These are phyloP conservation scores for Chaetomiaceae sp. DNA, from an alignment of 2,329 filamentous ascomycete species.

Conservation along the genomic window DNA sequence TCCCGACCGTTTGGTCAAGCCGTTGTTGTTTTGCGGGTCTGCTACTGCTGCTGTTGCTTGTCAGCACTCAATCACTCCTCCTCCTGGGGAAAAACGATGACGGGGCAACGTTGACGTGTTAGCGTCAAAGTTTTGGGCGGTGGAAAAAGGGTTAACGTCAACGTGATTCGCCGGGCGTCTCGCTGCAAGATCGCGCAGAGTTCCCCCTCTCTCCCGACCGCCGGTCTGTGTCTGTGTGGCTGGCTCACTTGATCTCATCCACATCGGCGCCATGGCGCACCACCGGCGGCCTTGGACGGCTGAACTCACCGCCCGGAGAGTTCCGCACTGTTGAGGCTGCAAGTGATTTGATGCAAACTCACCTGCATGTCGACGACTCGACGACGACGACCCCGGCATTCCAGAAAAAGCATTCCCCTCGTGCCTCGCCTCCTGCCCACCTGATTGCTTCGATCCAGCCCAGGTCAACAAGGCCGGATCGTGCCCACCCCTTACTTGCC, in stretches of 20 bases:
- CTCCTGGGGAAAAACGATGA: too few relatives aligned
- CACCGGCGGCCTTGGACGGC: conserved; percentile 7
- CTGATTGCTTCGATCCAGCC: conserved; percentile 2
- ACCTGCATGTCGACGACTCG: conserved; percentile 15
- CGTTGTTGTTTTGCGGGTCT: conserved; percentile 3
- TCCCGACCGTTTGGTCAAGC: conserved; percentile 9
- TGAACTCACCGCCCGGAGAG: too few relatives aligned
- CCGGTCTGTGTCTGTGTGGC: not conserved
- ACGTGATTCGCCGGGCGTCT: too few relatives aligned
- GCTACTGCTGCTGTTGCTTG: not conserved
- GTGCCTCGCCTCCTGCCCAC: too few relatives aligned
- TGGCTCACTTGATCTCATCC: conserved; percentile 3
- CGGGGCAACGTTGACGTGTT: too few relatives aligned
- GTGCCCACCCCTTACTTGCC: too few relatives aligned
- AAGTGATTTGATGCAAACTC: conserved; percentile 18
- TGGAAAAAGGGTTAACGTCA: too few relatives aligned
- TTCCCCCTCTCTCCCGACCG: not conserved
- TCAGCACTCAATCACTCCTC: conserved; percentile 9
- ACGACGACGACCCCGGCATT: conserved; percentile 12
- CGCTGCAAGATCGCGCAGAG: too few relatives aligned
- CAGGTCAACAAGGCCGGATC: not conserved
- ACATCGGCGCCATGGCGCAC: conserved; percentile 5
- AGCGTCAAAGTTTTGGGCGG: too few relatives aligned
- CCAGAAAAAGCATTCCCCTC: not conserved
- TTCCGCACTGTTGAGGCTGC: conserved; percentile 4